Evolutionary conservation across 768 basidiomycete species (phyloP), one percentile per base, ranked within the genome.

Genomic region (Pulveroboletus sp.): DNA sequence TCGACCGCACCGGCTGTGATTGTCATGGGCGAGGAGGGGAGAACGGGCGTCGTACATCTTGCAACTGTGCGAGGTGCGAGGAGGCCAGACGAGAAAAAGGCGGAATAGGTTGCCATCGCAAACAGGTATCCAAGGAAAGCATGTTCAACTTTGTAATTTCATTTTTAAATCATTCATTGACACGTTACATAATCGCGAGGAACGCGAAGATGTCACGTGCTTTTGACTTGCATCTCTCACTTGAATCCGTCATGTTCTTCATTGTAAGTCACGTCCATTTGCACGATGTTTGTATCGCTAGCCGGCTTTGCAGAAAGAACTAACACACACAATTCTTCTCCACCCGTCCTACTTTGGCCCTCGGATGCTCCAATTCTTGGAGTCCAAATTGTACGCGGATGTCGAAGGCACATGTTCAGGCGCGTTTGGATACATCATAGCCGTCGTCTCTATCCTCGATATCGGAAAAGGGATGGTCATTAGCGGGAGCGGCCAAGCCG

Each of bases 311-410:
- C 47, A 98, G 95, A 95, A 97, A 80, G 89, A 94, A 66, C 80
- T 99, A 9, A 90, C 90, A n/a, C 94, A 98, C 66, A 95, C 94
- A 5, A 97, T 98, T 64, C 83, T 94, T 32, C 80, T 99, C 21
- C 95, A 98, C 65, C 97, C 97, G 21, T 97, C 95, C 16, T 99
- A 97, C 70, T 99, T 99, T 65, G 94, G 94, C 8, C 91, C 95
- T 10, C 87, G 90, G 55, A 94, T 97, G 84, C 82, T 91, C 51
- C 87, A 89, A 56, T 94, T 92, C 72, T 81, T 99, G 45, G 85
- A 92, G 67, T 85, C 85, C 45, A 95, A 97, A 68, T 80, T 98
- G 24, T 94, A 97, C 63, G 83, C 90, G 14, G 94, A 97, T 65
- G 94, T 97, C 52, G 95, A 99, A 65, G 97, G 97, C 23, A 97